These are phyloP conservation scores for Cryphonectria carpinicola DNA, from an alignment of 2,329 filamentous ascomycete genomes.

Conservation along the genomic window DNA sequence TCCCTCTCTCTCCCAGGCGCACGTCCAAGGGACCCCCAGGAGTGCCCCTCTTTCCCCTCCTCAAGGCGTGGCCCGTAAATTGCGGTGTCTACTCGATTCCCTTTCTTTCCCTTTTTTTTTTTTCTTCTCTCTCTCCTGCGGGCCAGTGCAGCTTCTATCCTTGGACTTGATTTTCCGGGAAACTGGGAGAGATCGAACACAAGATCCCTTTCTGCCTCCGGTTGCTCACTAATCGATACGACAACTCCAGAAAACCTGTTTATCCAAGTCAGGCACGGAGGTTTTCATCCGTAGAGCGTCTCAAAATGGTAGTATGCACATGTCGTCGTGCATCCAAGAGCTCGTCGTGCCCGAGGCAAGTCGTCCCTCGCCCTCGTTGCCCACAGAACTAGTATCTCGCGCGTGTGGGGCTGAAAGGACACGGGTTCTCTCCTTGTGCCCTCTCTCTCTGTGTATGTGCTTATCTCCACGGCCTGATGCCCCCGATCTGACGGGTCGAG, in stretches of 20 bases:
- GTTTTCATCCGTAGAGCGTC: not conserved
- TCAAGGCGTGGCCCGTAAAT: not conserved
- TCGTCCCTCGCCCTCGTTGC: not conserved
- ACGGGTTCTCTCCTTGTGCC: not conserved
- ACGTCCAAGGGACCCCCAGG: not conserved
- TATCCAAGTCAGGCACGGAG: not conserved
- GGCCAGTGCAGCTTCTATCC: constrained; percentile 3
- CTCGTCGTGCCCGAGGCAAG: not conserved
- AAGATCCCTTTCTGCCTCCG: constrained; percentile 7
- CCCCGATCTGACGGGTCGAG: not conserved
- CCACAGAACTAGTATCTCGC: not conserved
- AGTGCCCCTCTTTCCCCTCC: not conserved
- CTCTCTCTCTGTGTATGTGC: not conserved
- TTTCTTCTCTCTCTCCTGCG: not conserved
- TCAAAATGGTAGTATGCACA: not conserved
- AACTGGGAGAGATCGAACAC: constrained; percentile 5
- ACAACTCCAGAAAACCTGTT: constrained; percentile 14
- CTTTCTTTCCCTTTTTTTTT: not conserved
- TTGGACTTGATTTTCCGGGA: not conserved
- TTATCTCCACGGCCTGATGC: not conserved
- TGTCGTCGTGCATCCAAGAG: not conserved
- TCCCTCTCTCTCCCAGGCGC: not conserved
- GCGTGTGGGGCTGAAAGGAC: not conserved
- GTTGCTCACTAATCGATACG: not conserved
- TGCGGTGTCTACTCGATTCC: constrained; percentile 11